Evolutionary conservation across 768 basidiomycete species (phyloP), one percentile per base, ranked within the genome.

Genomic region (Lyophyllum shimeji): DNA sequence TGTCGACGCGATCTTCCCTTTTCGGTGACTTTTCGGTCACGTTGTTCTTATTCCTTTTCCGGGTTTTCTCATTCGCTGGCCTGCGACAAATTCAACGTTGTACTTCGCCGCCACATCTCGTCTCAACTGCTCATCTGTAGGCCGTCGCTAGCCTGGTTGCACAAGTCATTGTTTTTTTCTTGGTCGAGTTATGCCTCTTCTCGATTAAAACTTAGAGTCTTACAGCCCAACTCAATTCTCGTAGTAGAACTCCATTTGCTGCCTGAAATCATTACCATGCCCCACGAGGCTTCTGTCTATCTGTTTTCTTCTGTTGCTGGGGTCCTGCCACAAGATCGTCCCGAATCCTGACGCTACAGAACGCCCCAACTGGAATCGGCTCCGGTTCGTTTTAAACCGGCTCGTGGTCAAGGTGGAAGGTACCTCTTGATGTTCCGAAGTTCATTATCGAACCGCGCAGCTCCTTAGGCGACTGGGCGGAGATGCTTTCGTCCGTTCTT

Each of bases 231-330:
- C 20, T 45, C 24, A 49, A 49, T 3, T 34, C 31, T 31, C 31
- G 48, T 31, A 39, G 15, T n/a, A n/a, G n/a, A n/a, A 39, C 31
- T 21, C 15, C 12, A 43, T 12, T 31, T 46, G 43, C n/a, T 27
- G 21, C 56, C 50, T 50, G 42, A 46, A 37, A 57, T 45, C 47
- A 40, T 50, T 52, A 52, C 34, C 13, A 40, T 40, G 34, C 17
- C 27, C 60, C 69, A 69, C 60, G 68, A 65, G 68, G 63, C 62
- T 57, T 59, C 42, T 50, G 58, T 65, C 60, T 62, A 60, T 57
- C 63, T 60, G 53, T 58, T 60, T 56, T 63, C 61, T 58, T 60
- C 57, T 62, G 58, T 56, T 63, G 57, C 46, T 56, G 56, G 56
- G 52, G 29, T 45, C 42, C 40, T 56, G 56, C 60, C 61, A 43